Base-by-base conservation (phyloP, 2,329 filamentous ascomycete genomes). In the Xylaria digitata region DNA sequence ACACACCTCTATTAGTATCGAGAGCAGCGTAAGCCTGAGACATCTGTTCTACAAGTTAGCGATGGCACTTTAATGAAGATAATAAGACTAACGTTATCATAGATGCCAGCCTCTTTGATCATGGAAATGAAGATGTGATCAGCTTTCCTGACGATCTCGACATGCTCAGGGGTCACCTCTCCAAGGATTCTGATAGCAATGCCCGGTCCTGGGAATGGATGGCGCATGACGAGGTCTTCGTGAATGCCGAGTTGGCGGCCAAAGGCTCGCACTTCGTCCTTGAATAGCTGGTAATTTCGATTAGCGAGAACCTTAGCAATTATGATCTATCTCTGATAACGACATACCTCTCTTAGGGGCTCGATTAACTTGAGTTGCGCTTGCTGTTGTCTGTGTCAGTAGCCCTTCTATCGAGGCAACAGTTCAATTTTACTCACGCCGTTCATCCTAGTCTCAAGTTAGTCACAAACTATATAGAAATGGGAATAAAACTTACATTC, bases 151-250 rank as follows among this genome's bases (percentile, higher is more conserved):
- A 89, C 92, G 70, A 97, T 96, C 62, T 88, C 87, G 17, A 97
- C 90, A 48, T 91, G 87, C 76, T 94, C 91, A 1, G 84, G 85
- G 1, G 92, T 97, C 15, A 97, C 90, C 73, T 96, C 94, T 42
- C 94, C 94, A 0, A 97, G 83, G 67, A 97, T 90, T 60, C 92
- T 86, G 72, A 96, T 92, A 15, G 87, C 93, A 67, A 96, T 88
- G 58, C 81, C 86, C 0, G 83, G 80, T 2, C 91, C 91, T 0
- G 90, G 90, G 84, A 93, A 94, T 26, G 91, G 91, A 75, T 94
- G 92, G 37, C 92, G 84, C 87, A 89, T 92, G 61, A 95, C 89
- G 7, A 95, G 87, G n/a, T 92, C 86, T 68, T 91, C 85, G 56
- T 88, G 85, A 65, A 94, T 92, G 30, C 89, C 89, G 3, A 94